Base-by-base conservation (phyloP, 306 rosid species). In the Mucuna pruriens region DNA sequence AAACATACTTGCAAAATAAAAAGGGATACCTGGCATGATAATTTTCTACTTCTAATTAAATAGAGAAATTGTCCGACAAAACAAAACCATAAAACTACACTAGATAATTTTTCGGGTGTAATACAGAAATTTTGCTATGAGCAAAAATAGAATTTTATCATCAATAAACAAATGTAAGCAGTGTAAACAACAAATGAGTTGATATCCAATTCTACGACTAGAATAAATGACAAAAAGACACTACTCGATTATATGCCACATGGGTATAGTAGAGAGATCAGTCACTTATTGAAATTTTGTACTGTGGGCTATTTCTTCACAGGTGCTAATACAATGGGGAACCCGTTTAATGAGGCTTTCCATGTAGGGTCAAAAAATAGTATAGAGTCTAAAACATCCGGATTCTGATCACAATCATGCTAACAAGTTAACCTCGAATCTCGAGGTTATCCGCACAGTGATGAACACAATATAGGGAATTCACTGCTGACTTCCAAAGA, bases 221-320 rank as follows among this genome's bases (percentile, higher is more conserved):
- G 92, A 92, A 89, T 81, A 86, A 82, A 88, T 84, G 85, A 82
- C 71, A 71, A 79, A 25, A 72, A 83, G 80, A 85, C 16, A 83
- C 80, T 89, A 78, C 91, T 72, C 82, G 83, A 75, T 75, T 82
- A 83, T 82, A 83, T 76, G 87, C 88, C 85, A 74, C 80, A 82
- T 84, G 84, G 80, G 88, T 75, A 75, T 82, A 83, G 52, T 20
- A 84, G 82, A 82, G 89, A 85, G 82, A 74, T 36, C 46, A 58
- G 71, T 86, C 84, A 82, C 90, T 92, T 92, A 90, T 84, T 94
- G 75, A 85, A 87, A 71, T 83, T 88, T 80, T 81, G 90, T 86
- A 88, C 83, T 66, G 83, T 74, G 60, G 75, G 90, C 91, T 85
- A 87, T 85, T 87, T 87, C 90, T 92, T 90, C 84, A 76, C 82